Evolutionary conservation across 176 grass and related monocot species (phyloP), one percentile per base, ranked within the genome.

Genomic region (Musa schizocarpa): DNA sequence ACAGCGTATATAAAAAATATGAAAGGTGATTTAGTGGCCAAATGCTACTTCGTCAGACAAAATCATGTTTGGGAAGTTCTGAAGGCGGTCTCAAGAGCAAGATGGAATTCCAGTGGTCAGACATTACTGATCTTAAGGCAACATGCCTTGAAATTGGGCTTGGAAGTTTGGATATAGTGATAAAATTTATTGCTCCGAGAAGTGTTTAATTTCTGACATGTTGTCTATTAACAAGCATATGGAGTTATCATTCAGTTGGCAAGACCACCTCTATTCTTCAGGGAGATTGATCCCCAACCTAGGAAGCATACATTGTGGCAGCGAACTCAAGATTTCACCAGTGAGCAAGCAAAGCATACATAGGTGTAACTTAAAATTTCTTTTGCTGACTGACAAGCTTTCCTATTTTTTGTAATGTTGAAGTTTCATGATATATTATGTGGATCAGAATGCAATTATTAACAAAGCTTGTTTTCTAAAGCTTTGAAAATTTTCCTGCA

Each of bases 231-330:
- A 76, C 11, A 78, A 53, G 17, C 11, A 84, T 74, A 19, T 50
- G 11, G 29, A 21, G 53, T 73, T 75, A 73, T 11, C 62, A 3
- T 85, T 56, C 80, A 97, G 94, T 82, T 97, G 75, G 82, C 77
- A 26, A 80, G 82, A 17, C 86, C 86, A 54, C 94, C 94, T 9
- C 54, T 85, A 66, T 97, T 97, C 82, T 97, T 87, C 68, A 78
- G 75, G 81, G 94, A 97, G 67, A 91, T 79, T 52, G 80, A 87
- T 89, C 84, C 90, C 82, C 88, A 87, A 74, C 90, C 90, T 79
- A 90, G 90, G 77, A 97, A 89, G 75, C 94, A 97, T 83, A 93
- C 94, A 9, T 25, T 87, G 50, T 97, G 94, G 94, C 77, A 87
- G 63, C 49, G 57, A 34, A 52, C 88, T 54, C 73, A 84, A 83